Evolutionary conservation across 306 rosid genomes (phyloP).

Genomic region (Lagenaria siceraria): DNA sequence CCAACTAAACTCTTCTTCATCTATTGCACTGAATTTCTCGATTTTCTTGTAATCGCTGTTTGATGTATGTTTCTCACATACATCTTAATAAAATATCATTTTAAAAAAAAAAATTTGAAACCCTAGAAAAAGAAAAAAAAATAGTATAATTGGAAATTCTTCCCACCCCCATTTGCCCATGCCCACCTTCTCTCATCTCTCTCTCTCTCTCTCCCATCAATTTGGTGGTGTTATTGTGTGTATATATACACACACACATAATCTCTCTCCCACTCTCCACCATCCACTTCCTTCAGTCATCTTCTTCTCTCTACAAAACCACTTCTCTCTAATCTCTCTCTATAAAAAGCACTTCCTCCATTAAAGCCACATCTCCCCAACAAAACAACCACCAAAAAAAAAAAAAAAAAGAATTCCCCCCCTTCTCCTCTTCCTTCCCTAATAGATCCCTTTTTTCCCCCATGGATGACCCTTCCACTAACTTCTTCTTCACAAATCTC

Average conservation of each 20-base stretch:
- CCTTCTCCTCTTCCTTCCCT: neutral
- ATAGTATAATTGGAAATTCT: neutral
- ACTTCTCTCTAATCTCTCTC: constrained; percentile 23
- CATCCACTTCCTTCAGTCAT: constrained; percentile 78
- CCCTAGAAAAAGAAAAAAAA: neutral
- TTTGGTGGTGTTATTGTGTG: neutral
- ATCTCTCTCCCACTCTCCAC: constrained; percentile 32
- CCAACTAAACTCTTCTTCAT: too few species aligned
- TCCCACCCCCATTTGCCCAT: neutral
- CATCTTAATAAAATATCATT: too few species aligned
- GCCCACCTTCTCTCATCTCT: neutral
- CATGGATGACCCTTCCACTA: constrained; percentile 28
- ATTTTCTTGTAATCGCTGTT: too few species aligned
- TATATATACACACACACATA: neutral
- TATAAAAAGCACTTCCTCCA: constrained; percentile 23
- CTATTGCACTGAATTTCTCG: too few species aligned
- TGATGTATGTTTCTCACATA: too few species aligned
- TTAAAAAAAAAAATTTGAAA: too few species aligned
- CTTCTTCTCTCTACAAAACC: constrained; percentile 43
- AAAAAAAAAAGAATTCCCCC: neutral
- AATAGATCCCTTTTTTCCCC: constrained; percentile 5
- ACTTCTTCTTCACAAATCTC: constrained; percentile 12
- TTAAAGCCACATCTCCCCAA: constrained; percentile 11
- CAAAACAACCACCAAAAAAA: neutral
- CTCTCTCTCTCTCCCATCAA: neutral